Base-by-base conservation (phyloP, 768 basidiomycete species). In the Gymnopilus dilepis region DNA sequence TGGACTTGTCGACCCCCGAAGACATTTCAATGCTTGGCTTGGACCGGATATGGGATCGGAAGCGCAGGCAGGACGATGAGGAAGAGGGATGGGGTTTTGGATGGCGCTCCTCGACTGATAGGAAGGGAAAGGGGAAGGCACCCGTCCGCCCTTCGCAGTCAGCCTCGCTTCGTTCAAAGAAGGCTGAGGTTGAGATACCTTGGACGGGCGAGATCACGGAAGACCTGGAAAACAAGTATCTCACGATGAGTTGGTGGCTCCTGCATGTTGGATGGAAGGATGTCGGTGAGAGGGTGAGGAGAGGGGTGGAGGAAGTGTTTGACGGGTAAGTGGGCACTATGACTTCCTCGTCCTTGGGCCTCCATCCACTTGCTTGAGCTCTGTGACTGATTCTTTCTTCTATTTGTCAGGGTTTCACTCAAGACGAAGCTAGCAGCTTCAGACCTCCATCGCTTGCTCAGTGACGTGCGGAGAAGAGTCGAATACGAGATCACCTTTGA, bases 191-290 rank as follows among this genome's bases (percentile, higher is more conserved):
- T 4, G 43, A 47, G n/a, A 22, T 21, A 21, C 45, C 54, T 1
- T 67, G 66, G 66, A 42, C 59, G 5, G 74, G 63, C 6, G 68
- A 64, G n/a, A 75, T 88, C 6, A 78, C 73, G 33, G 88, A 90
- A 34, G 90, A 90, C 56, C 85, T 87, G 5, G 94, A 96, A 73
- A 80, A 85, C 61, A 86, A 88, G 69, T 98, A 87, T 70, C 77
- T 97, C 52, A 94, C 91, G 0, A 83, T 96, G 67, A 92, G 88
- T 38, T 98, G 95, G 94, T 97, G 95, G 94, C 79, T 97, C 9
- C 69, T 97, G 58, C 89, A 97, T 70, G 90, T 94, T 3, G 95
- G 96, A 0, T 97, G 95, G 95, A 91, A 89, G 66, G 89, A 90
- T 60, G 82, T 98, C 0, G 87, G 85, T 0, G 86, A 87, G 64